phyloP scores from a whole-genome alignment of 768 basidiomycete species.

The Gloeopeniophorella convolvens region DNA sequence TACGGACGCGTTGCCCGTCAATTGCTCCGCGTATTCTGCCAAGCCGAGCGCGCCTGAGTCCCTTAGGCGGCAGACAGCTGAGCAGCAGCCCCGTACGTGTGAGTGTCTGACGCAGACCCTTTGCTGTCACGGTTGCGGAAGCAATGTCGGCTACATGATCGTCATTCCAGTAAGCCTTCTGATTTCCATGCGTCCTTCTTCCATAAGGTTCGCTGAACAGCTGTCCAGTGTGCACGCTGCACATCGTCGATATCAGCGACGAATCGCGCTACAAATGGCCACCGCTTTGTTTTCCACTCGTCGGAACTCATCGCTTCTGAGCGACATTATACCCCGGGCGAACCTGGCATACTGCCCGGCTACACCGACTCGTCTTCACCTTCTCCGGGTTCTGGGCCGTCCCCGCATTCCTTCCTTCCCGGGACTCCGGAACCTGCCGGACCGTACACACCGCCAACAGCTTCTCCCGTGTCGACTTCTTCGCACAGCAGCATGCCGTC shows the following conservation, averaged over 20 bases:
- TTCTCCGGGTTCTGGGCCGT: constrained; percentile 6
- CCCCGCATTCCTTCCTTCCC: constrained; percentile 17
- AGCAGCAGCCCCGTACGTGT: constrained; percentile 49
- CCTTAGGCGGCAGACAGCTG: constrained; percentile 25
- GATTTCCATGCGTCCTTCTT: not conserved
- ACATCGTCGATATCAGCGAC: constrained; percentile 60
- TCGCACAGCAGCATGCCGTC: constrained; percentile 10
- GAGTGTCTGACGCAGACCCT: constrained; percentile 81
- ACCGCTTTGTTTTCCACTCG: constrained; percentile 84
- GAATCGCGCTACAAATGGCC: constrained; percentile 74
- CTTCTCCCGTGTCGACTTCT: constrained; percentile 1
- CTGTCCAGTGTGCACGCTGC: constrained; percentile 55
- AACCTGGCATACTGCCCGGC: constrained; percentile 39
- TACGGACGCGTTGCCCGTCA: constrained; percentile 71
- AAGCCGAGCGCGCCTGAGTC: constrained; percentile 27
- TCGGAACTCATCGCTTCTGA: constrained; percentile 56
- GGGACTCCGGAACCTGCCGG: constrained; percentile 24
- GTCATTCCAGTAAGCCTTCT: constrained; percentile 50
- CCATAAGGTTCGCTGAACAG: constrained; percentile 13
- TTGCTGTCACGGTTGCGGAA: constrained; percentile 75
- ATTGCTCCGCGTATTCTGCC: constrained; percentile 62
- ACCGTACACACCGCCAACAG: constrained; percentile 7
- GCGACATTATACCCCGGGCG: constrained; percentile 55
- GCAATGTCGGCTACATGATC: constrained; percentile 72
- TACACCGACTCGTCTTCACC: constrained; percentile 14